These are phyloP conservation scores for Spergularia marina DNA, from an alignment of 148 eudicot genomes.

Conservation along the genomic window DNA sequence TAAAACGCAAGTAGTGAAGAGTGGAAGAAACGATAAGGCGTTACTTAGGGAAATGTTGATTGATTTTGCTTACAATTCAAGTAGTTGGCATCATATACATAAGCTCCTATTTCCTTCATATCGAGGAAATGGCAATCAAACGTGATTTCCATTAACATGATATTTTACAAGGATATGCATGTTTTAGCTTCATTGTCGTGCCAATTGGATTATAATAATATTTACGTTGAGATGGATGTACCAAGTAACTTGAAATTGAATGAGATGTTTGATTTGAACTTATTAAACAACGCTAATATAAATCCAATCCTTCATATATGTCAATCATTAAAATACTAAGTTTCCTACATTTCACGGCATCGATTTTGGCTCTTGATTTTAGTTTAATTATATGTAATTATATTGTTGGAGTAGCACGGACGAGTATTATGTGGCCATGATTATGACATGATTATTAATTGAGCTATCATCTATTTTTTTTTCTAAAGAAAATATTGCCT, in stretches of 20 bases:
- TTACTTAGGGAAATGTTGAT: constrained; percentile 18
- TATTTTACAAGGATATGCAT: background rate
- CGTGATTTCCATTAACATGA: constrained; percentile 21
- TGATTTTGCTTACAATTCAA: constrained; percentile 13
- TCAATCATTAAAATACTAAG: constrained; percentile 12
- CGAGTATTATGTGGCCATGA: constrained; percentile 11
- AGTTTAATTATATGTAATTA: background rate
- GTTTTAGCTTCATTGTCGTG: constrained; percentile 14
- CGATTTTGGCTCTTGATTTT: background rate
- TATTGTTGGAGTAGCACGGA: constrained; percentile 9
- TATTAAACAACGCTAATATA: background rate
- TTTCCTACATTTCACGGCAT: constrained; percentile 18
- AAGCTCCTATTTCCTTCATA: constrained; percentile 7
- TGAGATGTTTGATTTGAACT: no score
- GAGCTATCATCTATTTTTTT: no score
- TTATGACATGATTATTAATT: background rate
- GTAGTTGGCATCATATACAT: constrained; percentile 7
- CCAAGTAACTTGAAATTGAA: constrained; percentile 11
- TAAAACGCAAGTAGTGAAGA: constrained; percentile 8
- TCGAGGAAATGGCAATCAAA: constrained; percentile 17
- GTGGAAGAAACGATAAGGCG: constrained; percentile 22
- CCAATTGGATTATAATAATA: background rate
- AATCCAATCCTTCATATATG: background rate
- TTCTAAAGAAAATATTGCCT: no score
- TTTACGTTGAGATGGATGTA: constrained; percentile 11